Base-by-base conservation (phyloP, 495 filamentous ascomycete genomes). In the Talaromyces borbonicus region DNA sequence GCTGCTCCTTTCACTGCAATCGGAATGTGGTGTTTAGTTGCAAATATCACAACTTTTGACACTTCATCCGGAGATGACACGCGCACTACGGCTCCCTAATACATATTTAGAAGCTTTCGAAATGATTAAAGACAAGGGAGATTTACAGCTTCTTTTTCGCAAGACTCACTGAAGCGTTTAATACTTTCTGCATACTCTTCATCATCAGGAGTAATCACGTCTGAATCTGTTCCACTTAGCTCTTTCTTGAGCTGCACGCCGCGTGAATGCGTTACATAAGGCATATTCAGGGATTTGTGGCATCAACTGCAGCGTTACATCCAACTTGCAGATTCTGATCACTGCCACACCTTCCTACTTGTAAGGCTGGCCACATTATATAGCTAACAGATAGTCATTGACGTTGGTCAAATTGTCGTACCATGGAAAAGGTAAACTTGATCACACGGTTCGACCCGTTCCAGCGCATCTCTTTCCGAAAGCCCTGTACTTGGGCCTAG, bases 1-100 rank as follows among this genome's bases (percentile, higher is more conserved):
- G 67, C 74, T 29, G 78, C 79, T 1, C 77, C 70, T 35, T 64
- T 65, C 7, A 77, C 63, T 2, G 71, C 74, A 24, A 79, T 47
- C 26, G 71, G 65, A 41, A 79, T 48, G 11, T 40, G 47, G 47
- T 80, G 46, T 9, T 60, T 46, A n/a, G 30, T 32, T 32, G 30
- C 30, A 32, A 32, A 32, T 32, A 2, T 32, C 30, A 32, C 30
- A 11, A 32, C 30, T 5, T 32, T 32, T n/a, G 30, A 32, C 30
- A 32, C 30, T 32, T 32, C 30, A 32, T 32, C 30, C 2, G 30
- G 30, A n/a, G 30, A 32, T 32, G 30, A 32, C 30, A 32, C 30
- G 30, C 30, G 30, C 3, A 32, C 30, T 32, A 32, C 30, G 30
- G 30, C 30, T 32, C 30, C 30, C 30, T 32, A 32, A 32, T 15